A percentile compares a stretch with the other conserved stretches of the same genome.
Conservation (phyloP, 495 filamentous ascomycete species). For the Penicillium salamii region DNA sequence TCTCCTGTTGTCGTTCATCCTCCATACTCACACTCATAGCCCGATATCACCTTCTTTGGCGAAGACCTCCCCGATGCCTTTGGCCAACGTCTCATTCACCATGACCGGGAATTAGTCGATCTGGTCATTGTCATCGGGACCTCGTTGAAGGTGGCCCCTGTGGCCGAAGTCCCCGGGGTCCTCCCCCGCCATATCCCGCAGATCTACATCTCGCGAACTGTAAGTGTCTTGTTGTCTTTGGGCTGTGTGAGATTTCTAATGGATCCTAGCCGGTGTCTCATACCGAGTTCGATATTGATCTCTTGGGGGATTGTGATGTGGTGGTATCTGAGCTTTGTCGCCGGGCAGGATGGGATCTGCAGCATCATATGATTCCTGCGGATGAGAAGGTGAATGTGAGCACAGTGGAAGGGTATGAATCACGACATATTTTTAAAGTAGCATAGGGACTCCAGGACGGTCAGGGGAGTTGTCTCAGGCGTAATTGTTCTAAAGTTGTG, state of each 20-base stretch:
- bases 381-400: conserved; percentile 57
- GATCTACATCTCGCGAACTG: conserved; percentile 87
- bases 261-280: conserved; percentile 72
- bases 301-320: conserved; percentile 90
- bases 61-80: conserved; percentile 76
- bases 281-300: conserved; percentile 91
- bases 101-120: conserved; percentile 77
- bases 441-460: conserved; percentile 46
- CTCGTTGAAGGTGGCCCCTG: conserved; percentile 92
- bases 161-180: conserved; percentile 83
- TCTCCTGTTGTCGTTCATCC: neutral
- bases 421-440: conserved; percentile 61
- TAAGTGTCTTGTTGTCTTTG: conserved; percentile 30
- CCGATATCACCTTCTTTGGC: conserved; percentile 94
- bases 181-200: conserved; percentile 79
- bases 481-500: conserved; percentile 23
- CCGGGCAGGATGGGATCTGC: conserved; percentile 79
- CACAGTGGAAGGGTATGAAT: conserved; percentile 60
- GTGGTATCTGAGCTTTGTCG: conserved; percentile 87
- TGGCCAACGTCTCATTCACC: conserved; percentile 70
- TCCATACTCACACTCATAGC: conserved; percentile 45
- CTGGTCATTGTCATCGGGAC: conserved; percentile 97
- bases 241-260: neutral
- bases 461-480: conserved; percentile 38
- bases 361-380: conserved; percentile 82